Base-by-base conservation (phyloP, 2,329 filamentous ascomycete species). In the Colletotrichum truncatum region DNA sequence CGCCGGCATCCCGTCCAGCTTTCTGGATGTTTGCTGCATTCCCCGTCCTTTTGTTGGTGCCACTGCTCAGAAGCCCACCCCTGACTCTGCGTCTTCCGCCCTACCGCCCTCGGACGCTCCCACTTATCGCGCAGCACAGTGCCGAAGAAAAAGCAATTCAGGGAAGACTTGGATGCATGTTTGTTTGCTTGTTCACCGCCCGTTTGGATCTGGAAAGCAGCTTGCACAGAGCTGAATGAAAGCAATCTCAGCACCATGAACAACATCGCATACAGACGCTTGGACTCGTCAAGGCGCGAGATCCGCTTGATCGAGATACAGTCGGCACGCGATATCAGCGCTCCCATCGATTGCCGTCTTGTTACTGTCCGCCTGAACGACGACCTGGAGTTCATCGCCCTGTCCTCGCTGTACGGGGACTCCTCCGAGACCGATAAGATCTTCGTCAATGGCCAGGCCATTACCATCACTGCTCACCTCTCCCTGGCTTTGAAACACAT, bases 271-370 rank as follows among this genome's bases (percentile, higher is more conserved):
- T 71, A 71, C 58, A 58, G 66, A 38, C 63, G 66, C 21, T 66
- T 74, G 46, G 68, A 72, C 53, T 61, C 66, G 41, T 66, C 68
- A 18, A 67, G 64, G 48, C 69, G 64, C 59, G 76, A 77, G 64
- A 68, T 77, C 18, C 76, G 76, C 25, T 67, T 78, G 56, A 67
- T 78, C 9, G 76, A 78, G 67, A 67, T 78, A 36, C 71, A 75
- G 45, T 70, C 76, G 7, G 63, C 72, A 25, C 68, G 66, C 66
- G 67, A 63, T 45, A 65, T 74, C 54, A 69, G 69, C 23, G 75
- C 77, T 23, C 68, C 70, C 8, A 63, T 78, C 39, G 70, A 73
- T n/a, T 77, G 74, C 55, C 76, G 76, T 12, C 68, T 78, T 25
- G 67, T 78, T 25, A 75, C 72, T 21, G 64, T 72, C 30, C 66